Conservation (phyloP, 495 filamentous ascomycete genomes). For the Aeminium ludgeri region DNA sequence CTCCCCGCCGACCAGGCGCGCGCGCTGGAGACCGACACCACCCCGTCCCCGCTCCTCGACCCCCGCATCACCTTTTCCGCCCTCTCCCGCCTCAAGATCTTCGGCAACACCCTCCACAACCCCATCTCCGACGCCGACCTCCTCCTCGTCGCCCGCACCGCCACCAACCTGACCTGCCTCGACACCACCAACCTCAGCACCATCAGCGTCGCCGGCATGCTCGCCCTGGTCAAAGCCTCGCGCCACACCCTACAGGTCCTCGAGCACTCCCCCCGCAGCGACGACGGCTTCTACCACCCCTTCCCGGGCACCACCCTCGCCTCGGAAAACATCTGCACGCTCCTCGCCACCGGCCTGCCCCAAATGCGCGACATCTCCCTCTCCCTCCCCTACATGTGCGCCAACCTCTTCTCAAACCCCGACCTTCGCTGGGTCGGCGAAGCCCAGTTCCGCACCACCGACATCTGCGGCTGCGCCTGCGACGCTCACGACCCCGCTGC, state of each 20-base stretch:
- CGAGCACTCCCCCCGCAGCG: conserved; percentile 35
- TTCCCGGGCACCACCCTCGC: conserved; percentile 22
- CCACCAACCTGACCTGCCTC: conserved; percentile 32
- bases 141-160: conserved; percentile 31
- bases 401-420: conserved; percentile 29
- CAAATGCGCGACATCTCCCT: conserved; percentile 31
- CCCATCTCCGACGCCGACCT: conserved; percentile 35
- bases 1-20: conserved; percentile 25
- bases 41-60: conserved; percentile 22
- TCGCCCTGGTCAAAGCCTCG: conserved; percentile 33
- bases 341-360: conserved; percentile 31
- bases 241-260: conserved; percentile 31
- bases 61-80: conserved; percentile 28
- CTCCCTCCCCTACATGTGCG: conserved; percentile 33
- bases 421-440: conserved; percentile 32
- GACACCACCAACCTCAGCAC: conserved; percentile 36
- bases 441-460: conserved; percentile 31
- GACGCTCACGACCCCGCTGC: too few relatives aligned
- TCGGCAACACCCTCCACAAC: conserved; percentile 35
- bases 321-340: conserved; percentile 30
- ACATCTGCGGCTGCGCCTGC: conserved; percentile 24
- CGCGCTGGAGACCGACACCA: conserved; percentile 18
- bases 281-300: conserved; percentile 34
- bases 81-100: conserved; percentile 34
- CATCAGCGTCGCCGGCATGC: conserved; percentile 32